These are phyloP conservation scores for Candida tetrigidarum DNA, from an alignment of 1,139 yeast species.

Conservation along the genomic window DNA sequence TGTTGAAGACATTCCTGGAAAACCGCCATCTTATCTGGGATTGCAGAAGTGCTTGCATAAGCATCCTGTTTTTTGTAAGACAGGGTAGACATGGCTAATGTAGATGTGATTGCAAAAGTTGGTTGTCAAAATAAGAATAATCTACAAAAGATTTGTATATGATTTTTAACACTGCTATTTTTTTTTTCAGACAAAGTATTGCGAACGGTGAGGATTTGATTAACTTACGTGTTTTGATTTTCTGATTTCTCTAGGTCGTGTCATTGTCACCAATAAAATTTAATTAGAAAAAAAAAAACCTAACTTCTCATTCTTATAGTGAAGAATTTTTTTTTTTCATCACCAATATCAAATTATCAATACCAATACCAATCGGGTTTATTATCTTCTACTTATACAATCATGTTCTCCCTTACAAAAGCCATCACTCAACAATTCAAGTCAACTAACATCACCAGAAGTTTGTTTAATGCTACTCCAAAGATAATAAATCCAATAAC, in stretches of 20 bases:
- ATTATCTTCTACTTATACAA: neutral
- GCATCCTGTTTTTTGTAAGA: slow-evolving; percentile 87
- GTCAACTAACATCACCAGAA: slow-evolving; percentile 19
- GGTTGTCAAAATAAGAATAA: neutral
- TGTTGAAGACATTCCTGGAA: slow-evolving; percentile 95
- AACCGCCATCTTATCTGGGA: slow-evolving; percentile 96
- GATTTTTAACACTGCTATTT: no score
- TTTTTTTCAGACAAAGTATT: no score
- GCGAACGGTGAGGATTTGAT: slow-evolving; percentile 5
- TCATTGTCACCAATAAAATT: no score
- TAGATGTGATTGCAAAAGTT: neutral
- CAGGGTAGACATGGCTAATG: slow-evolving; percentile 66
- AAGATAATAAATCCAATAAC: slow-evolving; percentile 16
- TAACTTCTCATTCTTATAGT: no score
- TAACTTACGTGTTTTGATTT: slow-evolving; percentile 9
- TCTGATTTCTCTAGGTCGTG: neutral
- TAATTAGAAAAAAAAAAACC: no score
- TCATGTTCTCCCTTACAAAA: slow-evolving; percentile 13
- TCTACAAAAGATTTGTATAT: no score
- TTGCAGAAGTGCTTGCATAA: slow-evolving; percentile 52
- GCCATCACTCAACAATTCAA: slow-evolving; percentile 9
- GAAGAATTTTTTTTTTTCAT: neutral
- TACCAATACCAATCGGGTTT: neutral
- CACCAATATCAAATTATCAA: no score
- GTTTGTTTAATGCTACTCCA: slow-evolving; percentile 23